Evolutionary conservation across 2,329 filamentous ascomycete species (phyloP), one percentile per base, ranked within the genome.

Genomic region (Phaeosphaeria sp.): DNA sequence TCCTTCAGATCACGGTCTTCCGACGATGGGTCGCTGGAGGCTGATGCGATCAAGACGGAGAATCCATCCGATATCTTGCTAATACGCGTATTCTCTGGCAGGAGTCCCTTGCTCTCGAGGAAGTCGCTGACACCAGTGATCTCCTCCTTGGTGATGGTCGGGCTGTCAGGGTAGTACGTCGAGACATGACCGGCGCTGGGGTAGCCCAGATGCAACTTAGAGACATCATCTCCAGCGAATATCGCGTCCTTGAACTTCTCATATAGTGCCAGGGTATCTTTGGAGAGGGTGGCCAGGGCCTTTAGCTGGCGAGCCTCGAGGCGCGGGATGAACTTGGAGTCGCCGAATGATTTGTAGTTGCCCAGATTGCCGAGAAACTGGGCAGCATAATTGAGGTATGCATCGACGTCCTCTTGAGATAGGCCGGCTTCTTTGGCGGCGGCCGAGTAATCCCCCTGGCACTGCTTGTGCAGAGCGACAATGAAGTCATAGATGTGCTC

Each of bases 401-500:
- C 72, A n/a, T 73, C 66, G 24, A 77, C 60, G n/a, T 77, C 76
- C 6, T 70, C 70, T 17, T 74, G 56, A 0, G 79, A 77, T 6
- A 83, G 61, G 2, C 78, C 77, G 9, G 80, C 75, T 17, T 80
- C 70, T 42, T 79, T 75, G 49, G 78, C 75, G 7, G 83, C 73
- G 11, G 72, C 66, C 36, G 80, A 73, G 78, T 84, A 86, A 63
- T 84, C 77, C 27, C 83, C 83, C 49, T 79, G 74, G 67, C 76
- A 78, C 50, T 74, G 68, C 59, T 79, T 78, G 69, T 85, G 80
- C 9, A 86, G 71, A 8, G 79, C 75, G 53, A 85, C 69, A 45
- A 86, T 83, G 69, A 86, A 82, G 68, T 86, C 83, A 63, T 84
- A 85, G 54, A 85, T 84, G 40, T 69, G 66, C 61, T 82, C 82